Evolutionary conservation across 305 asterid species (phyloP).

Genomic region (Fraxinus angustifolia): DNA sequence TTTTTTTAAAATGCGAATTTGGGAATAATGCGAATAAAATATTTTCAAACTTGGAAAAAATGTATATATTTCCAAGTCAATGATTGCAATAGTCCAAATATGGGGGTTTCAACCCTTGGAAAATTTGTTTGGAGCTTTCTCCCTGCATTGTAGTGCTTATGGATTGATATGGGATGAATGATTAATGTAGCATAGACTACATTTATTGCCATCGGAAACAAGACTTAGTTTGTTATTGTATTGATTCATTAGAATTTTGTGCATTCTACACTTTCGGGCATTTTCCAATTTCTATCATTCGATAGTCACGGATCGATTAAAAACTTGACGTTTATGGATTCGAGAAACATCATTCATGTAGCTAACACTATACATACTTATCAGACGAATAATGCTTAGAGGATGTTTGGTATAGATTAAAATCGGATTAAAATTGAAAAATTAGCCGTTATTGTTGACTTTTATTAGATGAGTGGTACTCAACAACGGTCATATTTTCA

Average conservation of each 20-base stretch:
- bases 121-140: not conserved
- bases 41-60: conserved; percentile 6
- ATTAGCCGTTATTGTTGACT: too few relatives aligned
- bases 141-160: not conserved
- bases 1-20: not conserved
- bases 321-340: not conserved
- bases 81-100: conserved; percentile 32
- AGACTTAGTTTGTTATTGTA: not conserved
- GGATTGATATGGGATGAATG: not conserved
- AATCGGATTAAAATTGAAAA: too few relatives aligned
- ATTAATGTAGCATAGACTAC: not conserved
- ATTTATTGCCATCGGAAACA: not conserved
- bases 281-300: not conserved
- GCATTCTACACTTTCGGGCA: not conserved
- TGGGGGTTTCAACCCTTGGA: conserved; percentile 18
- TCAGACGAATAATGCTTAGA: not conserved
- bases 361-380: not conserved
- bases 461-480: too few relatives aligned
- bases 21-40: not conserved
- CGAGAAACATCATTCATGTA: not conserved
- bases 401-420: too few relatives aligned
- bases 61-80: not conserved
- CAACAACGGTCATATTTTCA: too few relatives aligned
- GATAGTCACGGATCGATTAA: not conserved
- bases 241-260: not conserved